phyloP scores from a whole-genome alignment of 2,329 filamentous ascomycete species.

The Epichloe scottii region DNA sequence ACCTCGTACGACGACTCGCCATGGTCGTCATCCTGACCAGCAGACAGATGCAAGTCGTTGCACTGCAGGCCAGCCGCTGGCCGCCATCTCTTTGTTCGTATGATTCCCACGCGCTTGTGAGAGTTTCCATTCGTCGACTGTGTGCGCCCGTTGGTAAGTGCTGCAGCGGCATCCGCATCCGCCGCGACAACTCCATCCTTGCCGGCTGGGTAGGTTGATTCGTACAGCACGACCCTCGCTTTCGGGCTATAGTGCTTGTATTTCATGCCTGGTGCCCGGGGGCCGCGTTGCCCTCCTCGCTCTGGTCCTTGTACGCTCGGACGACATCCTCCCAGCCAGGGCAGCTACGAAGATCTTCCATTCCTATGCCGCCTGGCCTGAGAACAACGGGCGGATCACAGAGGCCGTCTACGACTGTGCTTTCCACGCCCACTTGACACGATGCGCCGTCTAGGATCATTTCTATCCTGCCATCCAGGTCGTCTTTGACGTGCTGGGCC shows the following conservation, averaged over 20 bases:
- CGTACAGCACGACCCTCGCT: conserved; percentile 74
- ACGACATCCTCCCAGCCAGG: conserved; percentile 70
- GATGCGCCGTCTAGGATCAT: conserved; percentile 80
- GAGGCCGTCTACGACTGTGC: conserved; percentile 88
- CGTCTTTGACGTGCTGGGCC: conserved; percentile 78
- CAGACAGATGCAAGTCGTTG: conserved; percentile 14
- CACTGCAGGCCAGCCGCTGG: conserved; percentile 28
- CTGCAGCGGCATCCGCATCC: conserved; percentile 19
- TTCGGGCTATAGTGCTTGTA: conserved; percentile 95
- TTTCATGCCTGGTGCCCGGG: conserved; percentile 93
- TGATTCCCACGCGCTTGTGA: conserved; percentile 32
- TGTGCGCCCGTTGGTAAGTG: conserved; percentile 6
- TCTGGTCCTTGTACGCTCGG: conserved; percentile 67
- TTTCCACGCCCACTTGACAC: conserved; percentile 85
- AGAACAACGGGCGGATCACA: conserved; percentile 70
- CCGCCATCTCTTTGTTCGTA: conserved; percentile 44
- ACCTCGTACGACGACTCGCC: conserved; percentile 26
- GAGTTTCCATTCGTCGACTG: conserved; percentile 11
- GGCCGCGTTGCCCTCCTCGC: conserved; percentile 48
- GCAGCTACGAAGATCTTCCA: conserved; percentile 63
- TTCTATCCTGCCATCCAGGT: conserved; percentile 70
- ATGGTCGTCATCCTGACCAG: conserved; percentile 7
- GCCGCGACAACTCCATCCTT: conserved; percentile 22
- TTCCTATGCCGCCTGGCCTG: conserved; percentile 73
- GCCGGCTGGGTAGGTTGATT: conserved; percentile 33